phyloP scores from a whole-genome alignment of 208 protist species.

The Trypanosomatidae sp. region DNA sequence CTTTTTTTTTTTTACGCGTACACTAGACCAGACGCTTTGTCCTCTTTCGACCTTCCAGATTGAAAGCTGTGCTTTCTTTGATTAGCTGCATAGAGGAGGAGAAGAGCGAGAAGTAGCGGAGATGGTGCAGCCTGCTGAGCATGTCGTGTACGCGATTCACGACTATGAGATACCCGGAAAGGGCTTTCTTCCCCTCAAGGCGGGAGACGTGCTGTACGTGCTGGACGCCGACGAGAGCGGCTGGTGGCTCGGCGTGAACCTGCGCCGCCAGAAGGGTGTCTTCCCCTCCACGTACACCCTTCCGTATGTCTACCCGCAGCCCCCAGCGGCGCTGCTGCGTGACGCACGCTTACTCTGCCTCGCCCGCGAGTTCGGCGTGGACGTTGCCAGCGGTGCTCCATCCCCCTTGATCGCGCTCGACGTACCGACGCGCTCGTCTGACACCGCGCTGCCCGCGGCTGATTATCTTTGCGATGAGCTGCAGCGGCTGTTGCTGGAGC shows the following conservation, averaged over 20 bases:
- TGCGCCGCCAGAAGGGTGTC: slow-evolving; percentile 44
- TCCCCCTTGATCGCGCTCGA: slow-evolving; percentile 2
- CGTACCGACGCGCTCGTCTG: background rate
- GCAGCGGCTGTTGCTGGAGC: slow-evolving; percentile 25
- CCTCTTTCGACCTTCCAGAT: no score
- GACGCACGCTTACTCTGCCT: slow-evolving; percentile 32
- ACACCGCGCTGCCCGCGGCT: background rate
- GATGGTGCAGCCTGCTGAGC: slow-evolving; percentile 25
- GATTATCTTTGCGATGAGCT: slow-evolving; percentile 15
- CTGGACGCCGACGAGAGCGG: slow-evolving; percentile 63
- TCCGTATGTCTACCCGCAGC: slow-evolving; percentile 34
- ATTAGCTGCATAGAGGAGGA: background rate
- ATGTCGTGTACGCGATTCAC: slow-evolving; percentile 47
- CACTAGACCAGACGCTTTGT: no score
- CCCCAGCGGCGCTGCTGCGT: slow-evolving; percentile 28
- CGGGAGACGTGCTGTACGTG: slow-evolving; percentile 52
- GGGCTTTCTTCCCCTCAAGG: slow-evolving; percentile 46
- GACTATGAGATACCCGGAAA: slow-evolving; percentile 52
- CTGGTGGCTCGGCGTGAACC: slow-evolving; percentile 75
- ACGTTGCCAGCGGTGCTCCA: slow-evolving; percentile 24
- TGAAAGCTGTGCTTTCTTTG: no score
- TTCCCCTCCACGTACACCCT: slow-evolving; percentile 74
- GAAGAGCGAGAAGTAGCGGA: no score
- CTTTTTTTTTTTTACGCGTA: no score
- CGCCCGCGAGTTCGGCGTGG: slow-evolving; percentile 27